phyloP scores from a whole-genome alignment of 306 rosid genomes.

The Medicago arabica region DNA sequence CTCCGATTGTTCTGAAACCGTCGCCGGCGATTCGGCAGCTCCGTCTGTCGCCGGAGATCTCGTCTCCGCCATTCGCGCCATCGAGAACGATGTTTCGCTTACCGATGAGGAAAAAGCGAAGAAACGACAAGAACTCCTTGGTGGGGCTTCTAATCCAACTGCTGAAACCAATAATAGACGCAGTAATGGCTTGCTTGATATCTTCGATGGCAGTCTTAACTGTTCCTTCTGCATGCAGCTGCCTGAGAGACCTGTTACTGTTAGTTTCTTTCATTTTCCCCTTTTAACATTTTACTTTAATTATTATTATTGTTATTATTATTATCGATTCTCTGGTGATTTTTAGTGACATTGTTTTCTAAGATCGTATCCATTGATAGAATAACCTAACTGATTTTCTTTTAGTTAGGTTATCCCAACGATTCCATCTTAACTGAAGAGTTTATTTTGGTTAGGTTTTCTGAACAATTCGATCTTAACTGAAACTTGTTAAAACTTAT shows the following conservation, averaged over 20 bases:
- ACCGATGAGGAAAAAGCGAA: conserved; percentile 69
- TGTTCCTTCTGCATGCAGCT: conserved; percentile 75
- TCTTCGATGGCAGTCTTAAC: conserved; percentile 49
- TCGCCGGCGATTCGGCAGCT: neutral
- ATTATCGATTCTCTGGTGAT: too few species aligned
- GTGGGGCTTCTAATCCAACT: conserved; percentile 32
- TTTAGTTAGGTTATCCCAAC: neutral
- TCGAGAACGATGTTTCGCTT: conserved; percentile 57
- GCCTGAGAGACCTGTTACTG: conserved; percentile 86
- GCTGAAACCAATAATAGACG: neutral
- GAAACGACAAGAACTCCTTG: conserved; percentile 60
- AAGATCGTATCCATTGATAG: too few species aligned
- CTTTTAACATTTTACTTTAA: neutral
- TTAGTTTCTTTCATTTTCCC: conserved; percentile 29
- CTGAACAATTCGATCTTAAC: neutral
- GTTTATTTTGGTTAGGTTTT: neutral
- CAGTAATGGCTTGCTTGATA: conserved; percentile 36
- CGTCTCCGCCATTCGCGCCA: conserved; percentile 57
- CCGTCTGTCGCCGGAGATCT: conserved; percentile 20
- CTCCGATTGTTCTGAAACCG: conserved; percentile 54
- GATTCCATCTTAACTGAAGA: neutral
- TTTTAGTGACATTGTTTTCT: neutral
- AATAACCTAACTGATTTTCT: neutral
- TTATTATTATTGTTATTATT: too few species aligned
- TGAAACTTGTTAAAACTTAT: neutral